These are phyloP conservation scores for Aureobasidium sp. DNA, from an alignment of 2,329 filamentous ascomycete species.

Conservation along the genomic window DNA sequence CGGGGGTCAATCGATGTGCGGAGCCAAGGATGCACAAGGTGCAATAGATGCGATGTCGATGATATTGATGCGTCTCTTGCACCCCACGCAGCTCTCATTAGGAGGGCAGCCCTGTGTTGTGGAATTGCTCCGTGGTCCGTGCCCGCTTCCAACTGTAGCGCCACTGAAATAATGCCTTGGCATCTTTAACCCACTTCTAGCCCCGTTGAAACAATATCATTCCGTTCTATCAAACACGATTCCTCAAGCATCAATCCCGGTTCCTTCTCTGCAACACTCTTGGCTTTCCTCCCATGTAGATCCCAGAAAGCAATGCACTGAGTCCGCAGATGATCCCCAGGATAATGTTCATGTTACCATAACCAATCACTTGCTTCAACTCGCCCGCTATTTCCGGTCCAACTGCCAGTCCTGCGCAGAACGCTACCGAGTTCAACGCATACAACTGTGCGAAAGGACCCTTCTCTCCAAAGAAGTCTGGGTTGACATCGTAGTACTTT, in stretches of 20 bases:
- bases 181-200: background rate
- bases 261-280: background rate
- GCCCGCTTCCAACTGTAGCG: background rate
- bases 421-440: constrained; percentile 57
- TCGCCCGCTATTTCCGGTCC: constrained; percentile 52
- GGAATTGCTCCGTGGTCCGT: background rate
- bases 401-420: constrained; percentile 51
- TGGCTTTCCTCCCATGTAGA: constrained; percentile 41
- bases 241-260: too few species aligned
- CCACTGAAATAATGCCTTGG: constrained; percentile 8
- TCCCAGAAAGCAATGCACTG: constrained; percentile 39
- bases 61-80: constrained; percentile 2
- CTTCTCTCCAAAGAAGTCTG: constrained; percentile 47
- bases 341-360: constrained; percentile 52
- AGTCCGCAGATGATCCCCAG: constrained; percentile 41
- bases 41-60: constrained; percentile 7
- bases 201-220: too few species aligned
- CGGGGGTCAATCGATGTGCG: constrained; percentile 2
- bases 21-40: background rate
- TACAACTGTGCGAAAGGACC: constrained; percentile 59
- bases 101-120: background rate
- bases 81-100: constrained; percentile 5
- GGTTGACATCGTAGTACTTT: constrained; percentile 50
- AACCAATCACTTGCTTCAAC: constrained; percentile 47
- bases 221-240: too few species aligned